Percentiles rank a stretch among this genome's conserved stretches.
Evolutionary conservation across 495 filamentous ascomycete genomes (phyloP).

Genomic region (Geoglossum glabrum): DNA sequence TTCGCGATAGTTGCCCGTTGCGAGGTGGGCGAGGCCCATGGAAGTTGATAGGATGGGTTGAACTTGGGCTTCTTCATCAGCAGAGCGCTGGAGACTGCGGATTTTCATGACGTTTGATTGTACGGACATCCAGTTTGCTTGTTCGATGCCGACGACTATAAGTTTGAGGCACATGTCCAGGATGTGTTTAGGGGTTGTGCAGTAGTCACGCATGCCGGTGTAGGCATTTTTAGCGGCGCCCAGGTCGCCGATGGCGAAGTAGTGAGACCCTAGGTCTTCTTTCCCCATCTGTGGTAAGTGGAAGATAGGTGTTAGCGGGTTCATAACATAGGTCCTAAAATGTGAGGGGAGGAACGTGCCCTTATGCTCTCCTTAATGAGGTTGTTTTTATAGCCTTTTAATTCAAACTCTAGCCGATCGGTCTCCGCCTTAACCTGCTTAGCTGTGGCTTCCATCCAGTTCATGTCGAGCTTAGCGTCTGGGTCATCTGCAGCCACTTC

Average conservation of each 20-base stretch:
- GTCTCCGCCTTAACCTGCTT: slow-evolving; percentile 44
- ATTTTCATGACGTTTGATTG: slow-evolving; percentile 50
- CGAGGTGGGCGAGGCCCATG: slow-evolving; percentile 50
- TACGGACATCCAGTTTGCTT: slow-evolving; percentile 44
- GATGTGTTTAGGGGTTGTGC: slow-evolving; percentile 48
- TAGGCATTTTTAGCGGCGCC: slow-evolving; percentile 43
- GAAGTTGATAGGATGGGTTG: slow-evolving; percentile 32
- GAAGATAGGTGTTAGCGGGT: background rate
- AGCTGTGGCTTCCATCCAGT: slow-evolving; percentile 45
- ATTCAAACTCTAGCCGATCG: slow-evolving; percentile 54
- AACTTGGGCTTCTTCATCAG: slow-evolving; percentile 18
- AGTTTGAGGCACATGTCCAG: slow-evolving; percentile 49
- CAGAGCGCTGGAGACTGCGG: slow-evolving; percentile 35
- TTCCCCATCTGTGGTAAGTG: slow-evolving; percentile 43
- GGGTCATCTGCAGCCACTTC: slow-evolving; percentile 44
- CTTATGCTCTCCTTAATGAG: slow-evolving; percentile 93
- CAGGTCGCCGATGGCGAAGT: slow-evolving; percentile 43
- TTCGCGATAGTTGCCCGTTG: slow-evolving; percentile 39
- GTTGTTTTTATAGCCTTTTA: slow-evolving; percentile 93
- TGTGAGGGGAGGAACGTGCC: slow-evolving; percentile 25
- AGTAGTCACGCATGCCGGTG: slow-evolving; percentile 53
- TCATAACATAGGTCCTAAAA: background rate
- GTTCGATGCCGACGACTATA: slow-evolving; percentile 45
- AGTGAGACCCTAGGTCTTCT: slow-evolving; percentile 52
- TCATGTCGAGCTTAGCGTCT: slow-evolving; percentile 41